Evolutionary conservation across 441 rosid species (phyloP).

Genomic region (Erodium moschatum): DNA sequence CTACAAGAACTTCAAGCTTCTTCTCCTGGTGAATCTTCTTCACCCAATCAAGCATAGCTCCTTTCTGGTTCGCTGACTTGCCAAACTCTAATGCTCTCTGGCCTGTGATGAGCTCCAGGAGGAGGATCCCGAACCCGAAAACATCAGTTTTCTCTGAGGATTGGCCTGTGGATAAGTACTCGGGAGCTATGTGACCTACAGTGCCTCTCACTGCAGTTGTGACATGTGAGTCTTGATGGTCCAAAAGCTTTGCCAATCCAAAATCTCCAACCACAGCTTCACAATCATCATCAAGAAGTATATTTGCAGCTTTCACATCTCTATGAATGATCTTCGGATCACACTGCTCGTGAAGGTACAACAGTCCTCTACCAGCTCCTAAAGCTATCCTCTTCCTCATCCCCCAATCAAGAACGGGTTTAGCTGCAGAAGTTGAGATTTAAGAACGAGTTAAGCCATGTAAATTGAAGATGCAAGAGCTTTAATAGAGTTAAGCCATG

Average conservation of each 20-base stretch:
- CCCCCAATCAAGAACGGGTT: slow-evolving; percentile 74
- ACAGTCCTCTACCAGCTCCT: slow-evolving; percentile 80
- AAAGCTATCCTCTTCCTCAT: slow-evolving; percentile 75
- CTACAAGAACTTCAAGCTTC: slow-evolving; percentile 67
- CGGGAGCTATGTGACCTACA: slow-evolving; percentile 87
- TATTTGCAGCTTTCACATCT: slow-evolving; percentile 92
- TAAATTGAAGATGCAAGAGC: neutral
- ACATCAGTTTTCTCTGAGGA: slow-evolving; percentile 96
- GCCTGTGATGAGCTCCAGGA: slow-evolving; percentile 72
- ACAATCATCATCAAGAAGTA: slow-evolving; percentile 75
- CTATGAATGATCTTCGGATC: slow-evolving; percentile 94
- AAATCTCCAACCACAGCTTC: slow-evolving; percentile 98
- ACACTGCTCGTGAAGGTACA: slow-evolving; percentile 90
- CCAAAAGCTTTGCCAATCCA: slow-evolving; percentile 77
- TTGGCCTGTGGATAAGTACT: slow-evolving; percentile 87
- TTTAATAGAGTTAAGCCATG: slow-evolving; percentile 7
- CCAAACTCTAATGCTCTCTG: slow-evolving; percentile 75
- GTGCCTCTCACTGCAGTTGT: slow-evolving; percentile 93
- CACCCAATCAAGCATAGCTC: slow-evolving; percentile 79
- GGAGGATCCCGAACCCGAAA: slow-evolving; percentile 83
- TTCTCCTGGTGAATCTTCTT: slow-evolving; percentile 77
- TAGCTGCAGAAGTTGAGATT: no score
- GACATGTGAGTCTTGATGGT: slow-evolving; percentile 76
- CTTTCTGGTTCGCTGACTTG: slow-evolving; percentile 67
- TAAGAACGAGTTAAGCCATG: slow-evolving; percentile 7